Evolutionary conservation across 768 basidiomycete genomes (phyloP).

Genomic region (Macrocybe gigantea): DNA sequence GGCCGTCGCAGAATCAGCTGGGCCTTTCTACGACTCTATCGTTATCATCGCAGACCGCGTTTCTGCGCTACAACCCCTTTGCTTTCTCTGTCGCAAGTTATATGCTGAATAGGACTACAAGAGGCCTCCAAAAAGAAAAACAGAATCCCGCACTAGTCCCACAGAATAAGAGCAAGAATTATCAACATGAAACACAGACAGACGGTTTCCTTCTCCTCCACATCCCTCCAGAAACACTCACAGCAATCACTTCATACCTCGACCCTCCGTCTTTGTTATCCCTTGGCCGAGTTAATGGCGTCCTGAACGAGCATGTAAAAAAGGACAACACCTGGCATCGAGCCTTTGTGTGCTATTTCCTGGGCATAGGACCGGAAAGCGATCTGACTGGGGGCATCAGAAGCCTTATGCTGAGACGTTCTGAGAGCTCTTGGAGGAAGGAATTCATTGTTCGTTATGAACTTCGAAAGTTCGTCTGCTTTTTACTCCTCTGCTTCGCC

Average conservation of each 20-base stretch:
- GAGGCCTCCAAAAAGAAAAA: too few species aligned
- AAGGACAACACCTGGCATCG: slow-evolving; percentile 78
- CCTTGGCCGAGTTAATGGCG: slow-evolving; percentile 46
- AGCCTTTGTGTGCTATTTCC: slow-evolving; percentile 64
- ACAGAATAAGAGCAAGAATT: too few species aligned
- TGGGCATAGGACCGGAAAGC: slow-evolving; percentile 61
- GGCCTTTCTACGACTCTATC: too few species aligned
- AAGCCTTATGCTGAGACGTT: slow-evolving; percentile 49
- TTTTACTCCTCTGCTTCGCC: slow-evolving; percentile 1
- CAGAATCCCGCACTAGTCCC: too few species aligned
- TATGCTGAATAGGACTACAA: too few species aligned
- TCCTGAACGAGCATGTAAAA: slow-evolving; percentile 58
- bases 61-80: too few species aligned
- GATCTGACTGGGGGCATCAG: slow-evolving; percentile 40
- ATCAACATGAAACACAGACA: slow-evolving; percentile 44
- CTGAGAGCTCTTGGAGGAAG: slow-evolving; percentile 58
- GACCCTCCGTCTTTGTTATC: slow-evolving; percentile 55
- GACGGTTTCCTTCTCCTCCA: slow-evolving; percentile 35
- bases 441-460: slow-evolving; percentile 60
- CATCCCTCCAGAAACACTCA: slow-evolving; percentile 68
- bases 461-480: slow-evolving; percentile 41
- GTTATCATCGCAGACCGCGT: too few species aligned
- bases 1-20: too few species aligned
- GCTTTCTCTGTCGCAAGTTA: too few species aligned
- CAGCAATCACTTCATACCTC: slow-evolving; percentile 70